phyloP scores from a whole-genome alignment of 495 filamentous ascomycete species.

The Paragyromitra xinjiangensis region DNA sequence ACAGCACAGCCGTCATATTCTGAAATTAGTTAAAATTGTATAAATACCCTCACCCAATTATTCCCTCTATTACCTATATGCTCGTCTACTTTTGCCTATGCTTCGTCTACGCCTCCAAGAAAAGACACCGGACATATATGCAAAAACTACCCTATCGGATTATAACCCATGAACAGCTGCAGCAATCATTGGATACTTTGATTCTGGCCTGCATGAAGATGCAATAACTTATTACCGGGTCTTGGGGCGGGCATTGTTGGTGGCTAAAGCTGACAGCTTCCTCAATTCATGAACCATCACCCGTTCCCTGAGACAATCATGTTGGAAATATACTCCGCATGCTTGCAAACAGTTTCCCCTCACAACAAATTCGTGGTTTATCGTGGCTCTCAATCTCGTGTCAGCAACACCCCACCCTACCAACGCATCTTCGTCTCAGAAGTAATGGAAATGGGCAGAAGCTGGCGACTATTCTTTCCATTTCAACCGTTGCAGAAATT shows the following conservation, averaged over 20 bases:
- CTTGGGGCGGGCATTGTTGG: slow-evolving; percentile 12
- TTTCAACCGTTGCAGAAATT: not conserved
- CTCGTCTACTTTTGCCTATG: slow-evolving; percentile 24
- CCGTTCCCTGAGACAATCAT: not conserved
- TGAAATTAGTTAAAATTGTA: slow-evolving; percentile 8
- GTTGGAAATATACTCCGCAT: not conserved
- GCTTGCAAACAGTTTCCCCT: not conserved
- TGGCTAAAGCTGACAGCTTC: slow-evolving; percentile 24
- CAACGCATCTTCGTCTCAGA: too few species aligned
- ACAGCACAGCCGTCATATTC: slow-evolving; percentile 16
- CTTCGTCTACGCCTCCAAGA: slow-evolving; percentile 14
- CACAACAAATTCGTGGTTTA: not conserved
- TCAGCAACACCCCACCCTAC: not conserved
- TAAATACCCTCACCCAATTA: not conserved
- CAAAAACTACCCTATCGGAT: slow-evolving; percentile 19
- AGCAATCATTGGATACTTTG: slow-evolving; percentile 21
- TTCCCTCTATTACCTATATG: not conserved
- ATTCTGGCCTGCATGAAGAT: not conserved
- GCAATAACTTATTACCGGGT: slow-evolving; percentile 7
- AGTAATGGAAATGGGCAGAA: too few species aligned
- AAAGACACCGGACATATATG: slow-evolving; percentile 7
- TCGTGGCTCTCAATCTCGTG: not conserved
- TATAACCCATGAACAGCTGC: slow-evolving; percentile 3
- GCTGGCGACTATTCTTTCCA: not conserved
- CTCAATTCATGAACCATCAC: slow-evolving; percentile 35